phyloP scores from a whole-genome alignment of 2,329 filamentous ascomycete species.

The Alternaria sp. region DNA sequence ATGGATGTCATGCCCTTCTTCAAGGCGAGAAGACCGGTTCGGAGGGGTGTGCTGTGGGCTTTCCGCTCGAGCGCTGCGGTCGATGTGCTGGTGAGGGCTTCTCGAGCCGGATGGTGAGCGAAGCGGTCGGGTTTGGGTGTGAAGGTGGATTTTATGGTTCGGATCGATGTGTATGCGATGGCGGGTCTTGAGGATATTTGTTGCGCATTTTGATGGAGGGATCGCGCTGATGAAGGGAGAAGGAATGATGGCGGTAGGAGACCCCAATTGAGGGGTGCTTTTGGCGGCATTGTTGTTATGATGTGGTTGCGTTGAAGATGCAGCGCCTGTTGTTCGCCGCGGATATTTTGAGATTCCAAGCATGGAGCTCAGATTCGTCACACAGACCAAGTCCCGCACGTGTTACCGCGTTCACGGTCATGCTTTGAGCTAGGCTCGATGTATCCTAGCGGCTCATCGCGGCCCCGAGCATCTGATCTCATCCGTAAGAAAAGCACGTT shows the following conservation, averaged over 20 bases:
- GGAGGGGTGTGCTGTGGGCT: conserved; percentile 66
- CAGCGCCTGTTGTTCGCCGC: conserved; percentile 21
- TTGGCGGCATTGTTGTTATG: conserved; percentile 45
- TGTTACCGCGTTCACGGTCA: conserved; percentile 12
- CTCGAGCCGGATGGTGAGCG: conserved; percentile 60
- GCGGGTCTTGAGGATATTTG: conserved; percentile 19
- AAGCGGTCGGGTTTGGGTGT: conserved; percentile 61
- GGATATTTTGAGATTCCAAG: conserved; percentile 32
- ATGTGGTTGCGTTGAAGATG: conserved; percentile 19
- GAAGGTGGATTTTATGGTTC: conserved; percentile 65
- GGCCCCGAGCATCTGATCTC: background rate
- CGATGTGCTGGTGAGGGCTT: conserved; percentile 63
- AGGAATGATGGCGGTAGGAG: conserved; percentile 41
- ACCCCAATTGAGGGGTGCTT: conserved; percentile 47
- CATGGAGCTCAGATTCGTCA: background rate
- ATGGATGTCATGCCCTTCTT: conserved; percentile 98
- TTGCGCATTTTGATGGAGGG: conserved; percentile 30
- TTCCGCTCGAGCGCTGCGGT: conserved; percentile 68
- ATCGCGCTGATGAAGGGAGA: conserved; percentile 39
- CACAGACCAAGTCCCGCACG: conserved; percentile 19
- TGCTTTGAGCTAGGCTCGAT: background rate
- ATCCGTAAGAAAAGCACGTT: background rate
- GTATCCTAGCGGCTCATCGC: background rate
- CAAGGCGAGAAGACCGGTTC: conserved; percentile 82
- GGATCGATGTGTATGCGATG: conserved; percentile 38